Evolutionary conservation across 805 yeast species (phyloP).

Genomic region (Suhomyces sp.): DNA sequence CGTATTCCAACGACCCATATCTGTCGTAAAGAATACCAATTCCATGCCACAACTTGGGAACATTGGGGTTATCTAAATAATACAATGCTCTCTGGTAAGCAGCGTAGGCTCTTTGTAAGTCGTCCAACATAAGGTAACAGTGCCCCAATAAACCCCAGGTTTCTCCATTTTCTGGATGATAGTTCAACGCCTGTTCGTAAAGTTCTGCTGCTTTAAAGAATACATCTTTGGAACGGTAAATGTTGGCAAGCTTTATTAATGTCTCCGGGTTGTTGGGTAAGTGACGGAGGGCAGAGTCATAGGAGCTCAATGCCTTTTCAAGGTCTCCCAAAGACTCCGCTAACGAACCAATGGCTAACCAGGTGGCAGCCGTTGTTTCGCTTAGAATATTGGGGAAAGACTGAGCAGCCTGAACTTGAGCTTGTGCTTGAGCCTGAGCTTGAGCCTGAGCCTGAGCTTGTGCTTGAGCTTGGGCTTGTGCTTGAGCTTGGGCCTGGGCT

Average conservation of each 20-base stretch:
- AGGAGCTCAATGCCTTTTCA: slow-evolving; percentile 85
- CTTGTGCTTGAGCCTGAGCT: slow-evolving; percentile 4
- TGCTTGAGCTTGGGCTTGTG: slow-evolving; percentile 5
- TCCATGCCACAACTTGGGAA: slow-evolving; percentile 98
- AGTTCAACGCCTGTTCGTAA: slow-evolving; percentile 80
- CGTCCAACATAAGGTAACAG: slow-evolving; percentile 95
- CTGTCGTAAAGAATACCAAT: slow-evolving; percentile 95
- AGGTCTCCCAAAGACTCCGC: slow-evolving; percentile 89
- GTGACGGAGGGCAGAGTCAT: slow-evolving; percentile 83
- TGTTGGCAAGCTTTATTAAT: slow-evolving; percentile 79
- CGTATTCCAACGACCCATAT: slow-evolving; percentile 93
- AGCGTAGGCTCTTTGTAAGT: slow-evolving; percentile 89
- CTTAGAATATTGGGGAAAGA: slow-evolving; percentile 20
- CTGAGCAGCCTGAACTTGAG: not conserved
- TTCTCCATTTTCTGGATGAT: slow-evolving; percentile 87
- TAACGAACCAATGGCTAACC: slow-evolving; percentile 85
- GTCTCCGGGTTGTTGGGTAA: slow-evolving; percentile 85
- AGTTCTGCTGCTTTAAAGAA: slow-evolving; percentile 93
- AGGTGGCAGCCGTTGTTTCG: slow-evolving; percentile 73
- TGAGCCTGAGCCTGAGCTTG: slow-evolving; percentile 7
- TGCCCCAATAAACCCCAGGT: slow-evolving; percentile 97
- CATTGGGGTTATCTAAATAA: slow-evolving; percentile 88
- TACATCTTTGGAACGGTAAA: slow-evolving; percentile 84
- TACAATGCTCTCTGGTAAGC: slow-evolving; percentile 96
- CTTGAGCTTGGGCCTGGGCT: slow-evolving; percentile 7